Evolutionary conservation across 208 protist genomes (phyloP).

Genomic region (Trypanosoma cruzi): DNA sequence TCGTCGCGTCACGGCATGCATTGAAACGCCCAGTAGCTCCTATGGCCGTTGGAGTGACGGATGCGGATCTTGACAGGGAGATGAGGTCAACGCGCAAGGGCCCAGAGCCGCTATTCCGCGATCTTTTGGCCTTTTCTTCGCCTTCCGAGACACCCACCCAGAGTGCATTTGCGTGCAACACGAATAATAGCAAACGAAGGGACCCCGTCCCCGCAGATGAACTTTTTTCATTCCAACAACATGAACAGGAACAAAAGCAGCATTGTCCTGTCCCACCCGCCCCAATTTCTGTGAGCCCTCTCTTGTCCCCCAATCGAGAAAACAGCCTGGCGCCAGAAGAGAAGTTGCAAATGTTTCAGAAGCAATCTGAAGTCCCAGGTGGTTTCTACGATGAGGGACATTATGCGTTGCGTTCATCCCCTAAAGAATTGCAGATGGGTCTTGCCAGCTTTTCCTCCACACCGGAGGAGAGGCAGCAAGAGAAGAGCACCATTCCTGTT

Average conservation of each 20-base stretch:
- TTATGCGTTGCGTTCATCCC: slow-evolving; percentile 4
- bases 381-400: slow-evolving; percentile 6
- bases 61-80: neutral
- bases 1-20: slow-evolving; percentile 12
- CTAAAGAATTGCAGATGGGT: slow-evolving; percentile 7
- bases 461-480: neutral
- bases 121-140: slow-evolving; percentile 7
- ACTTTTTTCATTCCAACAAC: neutral
- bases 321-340: neutral
- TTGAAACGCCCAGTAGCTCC: slow-evolving; percentile 14
- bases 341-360: neutral
- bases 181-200: neutral
- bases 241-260: slow-evolving; percentile 3
- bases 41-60: slow-evolving; percentile 14
- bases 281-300: slow-evolving; percentile 11
- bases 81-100: neutral
- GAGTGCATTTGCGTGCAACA: slow-evolving; percentile 1
- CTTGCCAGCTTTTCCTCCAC: neutral
- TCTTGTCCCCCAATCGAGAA: neutral
- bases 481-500: neutral
- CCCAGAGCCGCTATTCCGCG: slow-evolving; percentile 24
- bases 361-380: neutral
- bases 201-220: slow-evolving; percentile 12
- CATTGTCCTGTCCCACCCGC: slow-evolving; percentile 8
- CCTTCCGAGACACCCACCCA: slow-evolving; percentile 2